phyloP scores from a whole-genome alignment of 2,329 filamentous ascomycete genomes.

The Trichophyton schoenleinii region DNA sequence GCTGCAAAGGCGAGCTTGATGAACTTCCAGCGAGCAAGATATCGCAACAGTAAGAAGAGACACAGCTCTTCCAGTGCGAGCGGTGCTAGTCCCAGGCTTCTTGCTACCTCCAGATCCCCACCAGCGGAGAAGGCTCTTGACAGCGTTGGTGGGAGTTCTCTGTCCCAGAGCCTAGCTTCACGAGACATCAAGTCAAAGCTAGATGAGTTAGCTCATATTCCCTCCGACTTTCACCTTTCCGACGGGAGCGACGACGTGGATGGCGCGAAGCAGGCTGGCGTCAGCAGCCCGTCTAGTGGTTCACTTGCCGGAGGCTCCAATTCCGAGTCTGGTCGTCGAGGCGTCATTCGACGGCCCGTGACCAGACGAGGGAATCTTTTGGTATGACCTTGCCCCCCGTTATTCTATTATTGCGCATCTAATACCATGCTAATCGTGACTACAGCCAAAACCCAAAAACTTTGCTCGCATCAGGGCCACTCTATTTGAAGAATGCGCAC shows the following conservation, averaged over 20 bases:
- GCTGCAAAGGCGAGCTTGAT: constrained; percentile 63
- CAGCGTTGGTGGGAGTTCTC: constrained; percentile 41
- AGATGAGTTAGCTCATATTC: constrained; percentile 82
- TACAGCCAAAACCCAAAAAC: constrained; percentile 83
- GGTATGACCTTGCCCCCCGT: constrained; percentile 35
- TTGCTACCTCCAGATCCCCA: constrained; percentile 62
- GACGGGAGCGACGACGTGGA: constrained; percentile 71
- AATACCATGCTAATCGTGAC: constrained; percentile 4
- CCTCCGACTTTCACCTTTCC: constrained; percentile 72
- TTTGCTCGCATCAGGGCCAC: constrained; percentile 89
- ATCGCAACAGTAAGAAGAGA: constrained; percentile 47
- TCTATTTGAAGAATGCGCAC: constrained; percentile 73
- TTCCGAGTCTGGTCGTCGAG: constrained; percentile 48
- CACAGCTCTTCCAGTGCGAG: constrained; percentile 59
- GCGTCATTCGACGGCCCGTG: constrained; percentile 69
- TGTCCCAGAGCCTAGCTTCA: constrained; percentile 23
- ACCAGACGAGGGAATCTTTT: constrained; percentile 80
- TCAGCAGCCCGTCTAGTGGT: constrained; percentile 21
- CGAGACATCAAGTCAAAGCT: constrained; percentile 44
- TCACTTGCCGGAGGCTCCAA: constrained; percentile 19
- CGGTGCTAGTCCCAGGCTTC: constrained; percentile 56
- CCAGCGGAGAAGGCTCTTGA: constrained; percentile 50
- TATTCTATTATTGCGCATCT: not conserved
- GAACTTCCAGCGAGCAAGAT: constrained; percentile 57
- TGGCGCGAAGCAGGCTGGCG: constrained; percentile 21